These are phyloP conservation scores for Fusarium veterinarium DNA, from an alignment of 2,329 filamentous ascomycete genomes.

Conservation along the genomic window DNA sequence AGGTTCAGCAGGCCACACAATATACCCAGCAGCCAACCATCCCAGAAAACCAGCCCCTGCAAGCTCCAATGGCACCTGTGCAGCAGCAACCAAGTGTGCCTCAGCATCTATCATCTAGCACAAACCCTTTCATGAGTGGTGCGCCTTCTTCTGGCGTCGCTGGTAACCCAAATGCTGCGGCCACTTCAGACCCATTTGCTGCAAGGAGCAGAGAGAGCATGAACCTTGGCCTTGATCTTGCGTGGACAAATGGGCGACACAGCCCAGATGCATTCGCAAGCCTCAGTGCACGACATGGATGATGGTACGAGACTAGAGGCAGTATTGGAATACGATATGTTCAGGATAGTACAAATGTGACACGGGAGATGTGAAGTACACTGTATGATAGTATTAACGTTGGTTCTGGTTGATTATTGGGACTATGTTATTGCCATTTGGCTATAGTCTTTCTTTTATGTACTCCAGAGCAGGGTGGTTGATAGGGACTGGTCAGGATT, in stretches of 20 bases:
- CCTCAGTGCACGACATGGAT: conserved; percentile 71
- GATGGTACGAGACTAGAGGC: conserved; percentile 43
- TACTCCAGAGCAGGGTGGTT: not conserved
- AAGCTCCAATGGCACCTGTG: conserved; percentile 40
- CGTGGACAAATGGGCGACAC: conserved; percentile 76
- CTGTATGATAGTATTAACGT: conserved; percentile 47
- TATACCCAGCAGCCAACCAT: conserved; percentile 44
- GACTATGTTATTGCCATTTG: not conserved
- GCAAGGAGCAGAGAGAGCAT: conserved; percentile 76
- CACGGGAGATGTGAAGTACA: conserved; percentile 26
- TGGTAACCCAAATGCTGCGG: conserved; percentile 35
- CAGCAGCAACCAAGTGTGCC: conserved; percentile 47
- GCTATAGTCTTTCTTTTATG: not conserved
- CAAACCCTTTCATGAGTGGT: conserved; percentile 68
- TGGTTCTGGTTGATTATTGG: conserved; percentile 28
- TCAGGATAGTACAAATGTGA: conserved; percentile 40
- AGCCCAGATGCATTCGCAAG: conserved; percentile 85
- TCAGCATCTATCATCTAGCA: conserved; percentile 56
- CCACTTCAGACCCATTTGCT: conserved; percentile 57
- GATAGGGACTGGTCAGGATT: not conserved
- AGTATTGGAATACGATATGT: conserved; percentile 27
- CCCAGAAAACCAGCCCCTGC: conserved; percentile 45
- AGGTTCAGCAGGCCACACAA: conserved; percentile 20
- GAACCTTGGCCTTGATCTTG: conserved; percentile 71
- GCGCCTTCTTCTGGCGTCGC: conserved; percentile 38